Base-by-base conservation (phyloP, 2,329 filamentous ascomycete species). In the Aureobasidium vineae region DNA sequence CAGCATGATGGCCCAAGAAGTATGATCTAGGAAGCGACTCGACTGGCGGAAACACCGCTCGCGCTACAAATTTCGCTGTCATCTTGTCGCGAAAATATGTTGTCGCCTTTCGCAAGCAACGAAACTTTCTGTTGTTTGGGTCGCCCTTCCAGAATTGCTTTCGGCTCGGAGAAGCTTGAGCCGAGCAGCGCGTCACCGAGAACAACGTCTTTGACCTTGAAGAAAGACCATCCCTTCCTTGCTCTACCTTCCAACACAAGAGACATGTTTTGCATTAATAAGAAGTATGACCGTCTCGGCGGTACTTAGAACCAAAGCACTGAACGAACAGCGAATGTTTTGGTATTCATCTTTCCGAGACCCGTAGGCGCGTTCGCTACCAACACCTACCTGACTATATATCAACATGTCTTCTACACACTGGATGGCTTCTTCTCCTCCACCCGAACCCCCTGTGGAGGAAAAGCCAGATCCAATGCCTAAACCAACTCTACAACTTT, bases 1-100 rank as follows among this genome's bases (percentile, higher is more conserved):
- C 85, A 68, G 87, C 86, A 82, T 99, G 95, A 79, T 99, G 95
- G 69, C 95, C 95, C 54, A 98, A 85, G 80, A 91, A 99, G 80
- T 98, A 99, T 67, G 94, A 95, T 70, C 91, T 88, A 45, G 90
- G 89, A 68, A 98, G 88, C 63, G 88, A 90, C 65, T 83, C 81
- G 73, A 94, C 89, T 50, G 88, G 81, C 45, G 89, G 87, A 77
- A 96, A 98, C 63, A 81, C 79, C 70, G 82, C 77, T 72, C 94
- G 91, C 31, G 95, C 91, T 49, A 89, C 77, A 79, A 98, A 96
- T 72, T 77, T 75, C 70, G 76, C 75, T 68, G 72, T 71, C 73
- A 75, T 77, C 13, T 43, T 57, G 63, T 28, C 33, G 45, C 43
- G 15, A 53, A 52, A 26, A n/a, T 36, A 33, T 7, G 26, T 53